Conservation (phyloP, 106 monocot genomes). For the Phalaenopsis equestris region DNA sequence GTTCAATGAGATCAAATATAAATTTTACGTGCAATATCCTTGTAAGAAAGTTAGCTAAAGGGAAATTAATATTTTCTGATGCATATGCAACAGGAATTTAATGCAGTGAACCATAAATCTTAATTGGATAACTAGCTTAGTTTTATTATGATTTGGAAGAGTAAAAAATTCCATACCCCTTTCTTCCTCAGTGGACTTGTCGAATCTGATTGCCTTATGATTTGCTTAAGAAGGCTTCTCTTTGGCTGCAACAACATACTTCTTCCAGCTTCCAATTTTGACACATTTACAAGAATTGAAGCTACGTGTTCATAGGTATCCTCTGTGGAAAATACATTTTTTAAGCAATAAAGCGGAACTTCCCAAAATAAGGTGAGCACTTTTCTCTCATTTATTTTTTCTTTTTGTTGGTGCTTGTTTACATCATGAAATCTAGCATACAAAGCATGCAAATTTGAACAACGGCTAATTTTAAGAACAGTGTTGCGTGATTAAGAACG, state of each 20-base stretch:
- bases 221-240: conserved; percentile 81
- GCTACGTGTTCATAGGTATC: conserved; percentile 82
- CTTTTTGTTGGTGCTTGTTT: background rate
- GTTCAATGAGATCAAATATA: background rate
- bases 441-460: background rate
- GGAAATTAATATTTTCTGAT: background rate
- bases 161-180: conserved; percentile 47
- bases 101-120: background rate
- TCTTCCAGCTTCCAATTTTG: conserved; percentile 72
- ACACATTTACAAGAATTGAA: conserved; percentile 86
- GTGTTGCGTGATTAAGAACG: background rate
- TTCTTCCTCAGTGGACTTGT: conserved; percentile 64
- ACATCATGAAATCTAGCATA: background rate
- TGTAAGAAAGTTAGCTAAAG: background rate
- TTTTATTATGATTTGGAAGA: background rate
- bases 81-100: background rate
- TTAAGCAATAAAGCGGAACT: background rate
- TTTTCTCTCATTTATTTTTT: background rate
- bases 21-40: background rate
- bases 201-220: conserved; percentile 79
- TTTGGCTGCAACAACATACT: conserved; percentile 77
- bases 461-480: background rate
- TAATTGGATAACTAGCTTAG: background rate
- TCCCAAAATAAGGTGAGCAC: background rate
- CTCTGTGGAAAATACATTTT: conserved; percentile 26